Percentiles rank a stretch among this genome's conserved stretches.
Evolutionary conservation across 345 rosid species (phyloP).

Genomic region (Pseudoturritis turrita): DNA sequence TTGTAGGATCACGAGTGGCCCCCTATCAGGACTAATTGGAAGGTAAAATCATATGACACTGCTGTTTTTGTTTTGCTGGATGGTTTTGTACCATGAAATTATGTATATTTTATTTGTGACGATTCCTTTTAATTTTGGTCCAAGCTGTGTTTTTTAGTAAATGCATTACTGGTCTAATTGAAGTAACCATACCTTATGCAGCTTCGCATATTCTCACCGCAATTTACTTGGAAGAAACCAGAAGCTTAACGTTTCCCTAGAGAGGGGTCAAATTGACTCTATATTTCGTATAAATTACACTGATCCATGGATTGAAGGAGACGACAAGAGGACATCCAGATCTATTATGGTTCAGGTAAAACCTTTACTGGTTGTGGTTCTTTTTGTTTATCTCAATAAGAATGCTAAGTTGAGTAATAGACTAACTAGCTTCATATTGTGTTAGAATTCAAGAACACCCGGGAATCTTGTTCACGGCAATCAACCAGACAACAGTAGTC

Average conservation of each 20-base stretch:
- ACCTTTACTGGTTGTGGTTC: neutral
- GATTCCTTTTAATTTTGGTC: neutral
- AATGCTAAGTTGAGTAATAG: slow-evolving; percentile 7
- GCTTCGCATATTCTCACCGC: slow-evolving; percentile 95
- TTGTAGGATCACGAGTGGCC: slow-evolving; percentile 91
- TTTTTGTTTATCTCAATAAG: neutral
- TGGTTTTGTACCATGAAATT: neutral
- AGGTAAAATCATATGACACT: slow-evolving; percentile 44
- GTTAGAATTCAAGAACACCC: slow-evolving; percentile 88
- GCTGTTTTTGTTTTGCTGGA: neutral
- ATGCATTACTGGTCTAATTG: slow-evolving; percentile 2
- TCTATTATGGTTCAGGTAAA: slow-evolving; percentile 88
- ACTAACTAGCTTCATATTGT: slow-evolving; percentile 25
- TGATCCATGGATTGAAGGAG: slow-evolving; percentile 99
- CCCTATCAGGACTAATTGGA: slow-evolving; percentile 85
- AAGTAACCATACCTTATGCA: slow-evolving; percentile 40
- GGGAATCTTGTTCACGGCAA: slow-evolving; percentile 93
- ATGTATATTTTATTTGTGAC: neutral
- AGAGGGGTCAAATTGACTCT: slow-evolving; percentile 94
- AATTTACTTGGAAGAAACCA: slow-evolving; percentile 93
- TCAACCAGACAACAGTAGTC: slow-evolving; percentile 59
- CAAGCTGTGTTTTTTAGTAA: neutral
- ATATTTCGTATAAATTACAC: slow-evolving; percentile 87
- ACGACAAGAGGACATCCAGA: slow-evolving; percentile 88
- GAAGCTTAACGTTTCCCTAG: slow-evolving; percentile 81